Conservation (phyloP, 108 stramenopile genomes). For the Fragilaria radians region DNA sequence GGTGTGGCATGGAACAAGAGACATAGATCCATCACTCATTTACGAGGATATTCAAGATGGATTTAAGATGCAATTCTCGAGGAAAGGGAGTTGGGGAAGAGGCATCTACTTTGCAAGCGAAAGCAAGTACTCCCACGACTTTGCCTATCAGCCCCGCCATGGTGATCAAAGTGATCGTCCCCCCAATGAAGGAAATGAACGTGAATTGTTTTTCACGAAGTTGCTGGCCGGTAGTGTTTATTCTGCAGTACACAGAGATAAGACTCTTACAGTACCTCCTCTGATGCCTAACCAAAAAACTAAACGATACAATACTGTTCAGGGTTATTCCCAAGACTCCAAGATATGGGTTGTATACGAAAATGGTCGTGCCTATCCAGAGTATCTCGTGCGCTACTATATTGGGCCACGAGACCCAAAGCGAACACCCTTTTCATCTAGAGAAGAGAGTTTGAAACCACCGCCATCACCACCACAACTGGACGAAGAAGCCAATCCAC, state of each 20-base stretch:
- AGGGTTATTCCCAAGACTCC: background rate
- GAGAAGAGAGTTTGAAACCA: background rate
- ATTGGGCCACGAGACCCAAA: background rate
- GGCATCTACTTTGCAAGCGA: conserved; percentile 2
- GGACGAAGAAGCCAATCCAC: too few species aligned
- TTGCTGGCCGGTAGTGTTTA: conserved; percentile 2
- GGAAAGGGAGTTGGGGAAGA: conserved; percentile 2
- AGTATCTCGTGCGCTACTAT: background rate
- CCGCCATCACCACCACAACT: background rate
- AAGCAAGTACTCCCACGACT: background rate
- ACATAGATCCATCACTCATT: background rate
- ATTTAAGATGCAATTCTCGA: conserved; percentile 7
- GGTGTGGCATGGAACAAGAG: conserved; percentile 4
- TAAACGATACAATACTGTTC: conserved; percentile 6
- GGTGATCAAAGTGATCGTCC: background rate
- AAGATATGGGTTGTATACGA: conserved; percentile 7
- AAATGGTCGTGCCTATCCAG: conserved; percentile 11
- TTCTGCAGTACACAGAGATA: too few species aligned
- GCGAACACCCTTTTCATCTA: background rate
- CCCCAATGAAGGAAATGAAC: background rate
- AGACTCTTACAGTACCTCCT: background rate
- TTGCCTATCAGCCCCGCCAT: background rate
- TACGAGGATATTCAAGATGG: conserved; percentile 5
- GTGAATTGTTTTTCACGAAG: conserved; percentile 6
- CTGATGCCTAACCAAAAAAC: background rate